phyloP scores from a whole-genome alignment of 768 basidiomycete species.

The Hirschioporus abietinus region DNA sequence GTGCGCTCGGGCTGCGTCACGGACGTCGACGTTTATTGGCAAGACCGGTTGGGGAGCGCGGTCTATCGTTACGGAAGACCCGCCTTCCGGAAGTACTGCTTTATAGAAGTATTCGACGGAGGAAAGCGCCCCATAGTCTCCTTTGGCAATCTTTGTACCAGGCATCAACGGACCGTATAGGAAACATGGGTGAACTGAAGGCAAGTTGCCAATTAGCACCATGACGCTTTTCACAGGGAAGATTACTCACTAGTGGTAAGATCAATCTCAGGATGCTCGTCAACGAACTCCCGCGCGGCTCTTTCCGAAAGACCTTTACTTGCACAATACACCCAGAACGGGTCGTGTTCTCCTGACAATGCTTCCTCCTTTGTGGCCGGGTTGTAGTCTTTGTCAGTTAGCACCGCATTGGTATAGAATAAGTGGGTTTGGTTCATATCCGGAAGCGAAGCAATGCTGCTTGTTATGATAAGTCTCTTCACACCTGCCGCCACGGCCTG shows the following conservation, averaged over 20 bases:
- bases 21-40: conserved; percentile 19
- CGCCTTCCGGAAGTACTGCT: conserved; percentile 5
- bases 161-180: conserved; percentile 33
- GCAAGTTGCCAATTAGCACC: neutral
- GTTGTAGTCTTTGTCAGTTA: conserved; percentile 22
- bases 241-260: conserved; percentile 16
- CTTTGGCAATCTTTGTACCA: conserved; percentile 20
- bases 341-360: conserved; percentile 15
- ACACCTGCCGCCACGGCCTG: conserved; percentile 36
- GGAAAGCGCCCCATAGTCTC: conserved; percentile 24
- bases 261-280: conserved; percentile 19
- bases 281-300: conserved; percentile 19
- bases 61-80: conserved; percentile 4
- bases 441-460: conserved; percentile 14
- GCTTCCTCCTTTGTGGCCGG: conserved; percentile 26
- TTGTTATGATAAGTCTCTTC: conserved; percentile 33
- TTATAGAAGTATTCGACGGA: conserved; percentile 23
- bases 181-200: conserved; percentile 33
- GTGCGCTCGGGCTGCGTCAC: conserved; percentile 27
- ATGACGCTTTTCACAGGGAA: neutral
- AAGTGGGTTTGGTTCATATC: neutral
- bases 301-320: conserved; percentile 30
- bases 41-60: neutral
- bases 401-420: neutral
- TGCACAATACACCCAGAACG: conserved; percentile 27